Percentiles rank a stretch among this genome's conserved stretches.
These are phyloP conservation scores for Cystofilobasidium capitatum DNA, from an alignment of 768 basidiomycete species.

Conservation along the genomic window DNA sequence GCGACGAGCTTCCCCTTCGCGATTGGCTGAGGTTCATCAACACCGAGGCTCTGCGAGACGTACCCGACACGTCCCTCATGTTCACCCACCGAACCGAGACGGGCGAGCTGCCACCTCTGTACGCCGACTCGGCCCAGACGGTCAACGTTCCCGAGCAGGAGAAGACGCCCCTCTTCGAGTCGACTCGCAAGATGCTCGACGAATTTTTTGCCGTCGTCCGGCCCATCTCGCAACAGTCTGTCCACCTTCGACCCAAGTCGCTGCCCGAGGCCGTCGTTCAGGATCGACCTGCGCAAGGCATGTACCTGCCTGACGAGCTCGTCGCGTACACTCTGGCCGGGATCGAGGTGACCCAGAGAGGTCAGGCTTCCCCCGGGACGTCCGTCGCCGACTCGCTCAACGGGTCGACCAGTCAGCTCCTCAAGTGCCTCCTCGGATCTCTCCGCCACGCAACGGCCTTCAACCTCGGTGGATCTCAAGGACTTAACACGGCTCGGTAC, in stretches of 20 bases:
- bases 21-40: conserved; percentile 87
- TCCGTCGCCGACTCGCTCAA: conserved; percentile 64
- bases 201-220: conserved; percentile 70
- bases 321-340: conserved; percentile 76
- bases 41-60: conserved; percentile 70
- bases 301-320: conserved; percentile 86
- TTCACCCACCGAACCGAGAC: conserved; percentile 39
- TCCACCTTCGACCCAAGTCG: conserved; percentile 69
- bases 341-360: conserved; percentile 72
- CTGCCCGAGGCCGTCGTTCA: conserved; percentile 41
- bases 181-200: conserved; percentile 67
- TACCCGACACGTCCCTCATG: conserved; percentile 36
- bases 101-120: conserved; percentile 38
- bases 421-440: conserved; percentile 64
- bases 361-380: conserved; percentile 45
- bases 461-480: conserved; percentile 9
- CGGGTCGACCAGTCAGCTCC: conserved; percentile 64
- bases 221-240: conserved; percentile 71
- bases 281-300: conserved; percentile 51
- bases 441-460: conserved; percentile 40
- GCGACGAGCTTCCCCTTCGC: conserved; percentile 51
- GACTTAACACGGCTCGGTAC: conserved; percentile 19
- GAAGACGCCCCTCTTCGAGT: conserved; percentile 3
- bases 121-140: conserved; percentile 31
- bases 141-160: conserved; percentile 7